Conservation (phyloP, 2,329 filamentous ascomycete genomes). For the Colletotrichum eremochloae region DNA sequence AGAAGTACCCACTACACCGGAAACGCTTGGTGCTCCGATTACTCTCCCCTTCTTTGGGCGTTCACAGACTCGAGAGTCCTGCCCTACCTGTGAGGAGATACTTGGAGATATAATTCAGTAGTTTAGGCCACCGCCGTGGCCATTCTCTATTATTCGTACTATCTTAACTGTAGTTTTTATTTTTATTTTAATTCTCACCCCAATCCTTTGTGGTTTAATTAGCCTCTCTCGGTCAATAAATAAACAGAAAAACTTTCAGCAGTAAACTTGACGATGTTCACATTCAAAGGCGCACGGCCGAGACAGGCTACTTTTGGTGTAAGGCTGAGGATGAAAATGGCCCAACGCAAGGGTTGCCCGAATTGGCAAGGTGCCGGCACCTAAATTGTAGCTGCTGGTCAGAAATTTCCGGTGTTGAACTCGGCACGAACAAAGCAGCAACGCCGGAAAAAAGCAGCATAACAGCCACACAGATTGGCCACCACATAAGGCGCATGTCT, state of each 20-base stretch:
- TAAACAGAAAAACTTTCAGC: not conserved
- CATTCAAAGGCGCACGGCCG: not conserved
- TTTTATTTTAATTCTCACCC: not conserved
- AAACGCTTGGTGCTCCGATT: constrained; percentile 38
- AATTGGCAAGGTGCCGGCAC: not conserved
- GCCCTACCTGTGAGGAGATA: not conserved
- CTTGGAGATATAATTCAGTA: not conserved
- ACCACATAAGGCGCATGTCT: not conserved
- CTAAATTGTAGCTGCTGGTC: too few relatives aligned
- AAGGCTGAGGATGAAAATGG: not conserved
- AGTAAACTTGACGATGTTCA: not conserved
- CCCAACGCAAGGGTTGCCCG: too few relatives aligned
- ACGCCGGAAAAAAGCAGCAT: not conserved
- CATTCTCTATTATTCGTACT: not conserved
- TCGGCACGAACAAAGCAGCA: not conserved
- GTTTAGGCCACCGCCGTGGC: not conserved
- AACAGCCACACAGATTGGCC: not conserved
- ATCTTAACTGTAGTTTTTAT: not conserved
- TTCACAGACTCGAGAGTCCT: constrained; percentile 39
- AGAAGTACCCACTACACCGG: constrained; percentile 37
- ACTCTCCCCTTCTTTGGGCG: constrained; percentile 41
- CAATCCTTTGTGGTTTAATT: not conserved
- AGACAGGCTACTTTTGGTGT: not conserved
- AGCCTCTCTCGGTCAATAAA: not conserved
- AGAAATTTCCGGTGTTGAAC: not conserved